These are phyloP conservation scores for Dioszegia crocea DNA, from an alignment of 768 basidiomycete species.

Conservation along the genomic window DNA sequence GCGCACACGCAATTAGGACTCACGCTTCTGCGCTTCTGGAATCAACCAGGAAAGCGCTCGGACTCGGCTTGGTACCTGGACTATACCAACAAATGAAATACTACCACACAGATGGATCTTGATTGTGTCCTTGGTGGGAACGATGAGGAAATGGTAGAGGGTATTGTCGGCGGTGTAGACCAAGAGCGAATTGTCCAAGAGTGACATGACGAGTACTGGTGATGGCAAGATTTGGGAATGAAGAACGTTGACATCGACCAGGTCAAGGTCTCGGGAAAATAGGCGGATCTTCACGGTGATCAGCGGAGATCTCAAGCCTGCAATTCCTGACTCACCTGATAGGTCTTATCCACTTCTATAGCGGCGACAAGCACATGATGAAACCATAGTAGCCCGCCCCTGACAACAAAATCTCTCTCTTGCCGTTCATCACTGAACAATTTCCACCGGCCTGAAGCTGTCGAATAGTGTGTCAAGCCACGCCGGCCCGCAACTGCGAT, in stretches of 20 bases:
- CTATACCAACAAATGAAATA: slow-evolving; percentile 87
- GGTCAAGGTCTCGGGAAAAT: slow-evolving; percentile 86
- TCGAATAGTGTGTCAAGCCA: slow-evolving; percentile 89
- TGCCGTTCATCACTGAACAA: slow-evolving; percentile 73
- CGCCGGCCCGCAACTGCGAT: slow-evolving; percentile 87
- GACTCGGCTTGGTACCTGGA: slow-evolving; percentile 75
- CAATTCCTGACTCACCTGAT: slow-evolving; percentile 56
- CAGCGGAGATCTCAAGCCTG: too few relatives aligned
- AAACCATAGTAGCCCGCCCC: slow-evolving; percentile 93
- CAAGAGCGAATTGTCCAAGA: slow-evolving; percentile 90
- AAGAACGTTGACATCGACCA: slow-evolving; percentile 75
- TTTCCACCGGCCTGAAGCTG: slow-evolving; percentile 93
- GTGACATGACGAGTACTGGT: slow-evolving; percentile 77
- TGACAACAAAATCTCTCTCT: slow-evolving; percentile 79
- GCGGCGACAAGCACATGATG: slow-evolving; percentile 90
- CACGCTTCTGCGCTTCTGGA: slow-evolving; percentile 85
- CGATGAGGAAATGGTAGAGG: slow-evolving; percentile 82
- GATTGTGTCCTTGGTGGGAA: slow-evolving; percentile 70
- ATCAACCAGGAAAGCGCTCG: slow-evolving; percentile 96
- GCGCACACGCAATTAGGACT: slow-evolving; percentile 40
- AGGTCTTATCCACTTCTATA: slow-evolving; percentile 72
- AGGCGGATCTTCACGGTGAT: slow-evolving; percentile 69
- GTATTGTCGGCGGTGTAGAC: slow-evolving; percentile 94
- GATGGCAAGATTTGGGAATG: slow-evolving; percentile 72
- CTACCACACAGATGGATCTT: slow-evolving; percentile 87